Percentiles rank a stretch among this genome's conserved stretches.
phyloP scores from a whole-genome alignment of 345 rosid genomes.

The Lumnitzera racemosa region DNA sequence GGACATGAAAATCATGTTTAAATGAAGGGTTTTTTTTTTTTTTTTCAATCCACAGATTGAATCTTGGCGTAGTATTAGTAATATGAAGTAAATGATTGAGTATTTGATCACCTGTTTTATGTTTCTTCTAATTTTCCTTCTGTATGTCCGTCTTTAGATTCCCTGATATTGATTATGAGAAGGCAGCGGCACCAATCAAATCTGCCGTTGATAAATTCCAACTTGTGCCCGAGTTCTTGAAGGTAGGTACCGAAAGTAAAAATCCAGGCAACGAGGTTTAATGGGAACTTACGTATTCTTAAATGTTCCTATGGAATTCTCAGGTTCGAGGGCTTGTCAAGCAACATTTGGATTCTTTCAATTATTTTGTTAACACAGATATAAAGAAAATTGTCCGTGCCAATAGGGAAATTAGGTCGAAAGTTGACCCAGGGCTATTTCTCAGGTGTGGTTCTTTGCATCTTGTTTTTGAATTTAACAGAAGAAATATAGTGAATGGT shows the following conservation, averaged over 20 bases:
- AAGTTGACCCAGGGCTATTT: constrained; percentile 42
- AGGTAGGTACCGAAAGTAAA: constrained; percentile 22
- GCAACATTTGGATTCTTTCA: constrained; percentile 87
- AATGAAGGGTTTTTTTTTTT: too few relatives aligned
- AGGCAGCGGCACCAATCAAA: constrained; percentile 38
- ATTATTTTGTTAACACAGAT: constrained; percentile 67
- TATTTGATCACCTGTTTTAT: too few relatives aligned
- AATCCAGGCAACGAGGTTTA: too few relatives aligned
- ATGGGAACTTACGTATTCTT: not conserved
- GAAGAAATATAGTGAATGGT: not conserved
- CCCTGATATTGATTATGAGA: constrained; percentile 30
- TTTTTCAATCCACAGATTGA: too few relatives aligned
- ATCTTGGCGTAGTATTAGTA: too few relatives aligned
- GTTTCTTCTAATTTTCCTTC: too few relatives aligned
- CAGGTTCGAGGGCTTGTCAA: constrained; percentile 91
- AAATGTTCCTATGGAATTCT: not conserved
- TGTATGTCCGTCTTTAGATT: not conserved
- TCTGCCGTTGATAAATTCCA: constrained; percentile 51
- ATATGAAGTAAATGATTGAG: too few relatives aligned
- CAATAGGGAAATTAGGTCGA: constrained; percentile 47
- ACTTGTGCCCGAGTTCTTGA: constrained; percentile 62
- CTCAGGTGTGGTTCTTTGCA: constrained; percentile 30
- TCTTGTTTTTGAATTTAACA: not conserved
- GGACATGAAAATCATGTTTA: too few relatives aligned
- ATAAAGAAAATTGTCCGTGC: constrained; percentile 85